phyloP scores from a whole-genome alignment of 345 rosid genomes.

The Turritis glabra region DNA sequence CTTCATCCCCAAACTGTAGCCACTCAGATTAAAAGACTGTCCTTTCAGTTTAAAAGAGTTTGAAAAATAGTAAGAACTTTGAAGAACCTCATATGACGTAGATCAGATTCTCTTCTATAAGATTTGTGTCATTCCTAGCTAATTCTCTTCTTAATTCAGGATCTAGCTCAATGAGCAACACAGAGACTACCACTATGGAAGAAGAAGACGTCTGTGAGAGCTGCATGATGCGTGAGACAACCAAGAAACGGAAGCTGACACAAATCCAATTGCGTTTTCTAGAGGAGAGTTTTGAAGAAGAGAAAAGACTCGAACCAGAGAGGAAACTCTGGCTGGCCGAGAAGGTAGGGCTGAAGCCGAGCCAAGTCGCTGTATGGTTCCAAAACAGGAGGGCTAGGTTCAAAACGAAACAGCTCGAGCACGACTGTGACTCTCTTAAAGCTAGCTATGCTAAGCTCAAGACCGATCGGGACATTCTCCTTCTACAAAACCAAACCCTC shows the following conservation, averaged over 20 bases:
- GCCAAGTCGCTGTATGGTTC: constrained; percentile 84
- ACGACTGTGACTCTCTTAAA: constrained; percentile 55
- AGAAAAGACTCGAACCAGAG: constrained; percentile 76
- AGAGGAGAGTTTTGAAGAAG: constrained; percentile 66
- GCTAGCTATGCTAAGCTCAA: constrained; percentile 57
- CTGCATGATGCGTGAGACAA: constrained; percentile 15
- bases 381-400: constrained; percentile 76
- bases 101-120: constrained; percentile 9
- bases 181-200: constrained; percentile 13
- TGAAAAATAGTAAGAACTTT: neutral
- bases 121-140: neutral
- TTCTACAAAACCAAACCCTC: constrained; percentile 51
- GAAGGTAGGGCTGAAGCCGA: constrained; percentile 74
- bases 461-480: constrained; percentile 54
- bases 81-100: neutral
- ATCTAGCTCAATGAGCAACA: constrained; percentile 32
- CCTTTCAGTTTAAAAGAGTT: neutral
- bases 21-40: constrained; percentile 4
- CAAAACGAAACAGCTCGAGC: constrained; percentile 70
- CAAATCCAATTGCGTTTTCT: constrained; percentile 61
- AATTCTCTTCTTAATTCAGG: constrained; percentile 17
- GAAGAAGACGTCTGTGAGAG: constrained; percentile 28
- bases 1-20: neutral
- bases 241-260: constrained; percentile 66
- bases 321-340: constrained; percentile 68